Evolutionary conservation across 116 monocot genomes (phyloP).

Genomic region (Cymodocea nodosa): DNA sequence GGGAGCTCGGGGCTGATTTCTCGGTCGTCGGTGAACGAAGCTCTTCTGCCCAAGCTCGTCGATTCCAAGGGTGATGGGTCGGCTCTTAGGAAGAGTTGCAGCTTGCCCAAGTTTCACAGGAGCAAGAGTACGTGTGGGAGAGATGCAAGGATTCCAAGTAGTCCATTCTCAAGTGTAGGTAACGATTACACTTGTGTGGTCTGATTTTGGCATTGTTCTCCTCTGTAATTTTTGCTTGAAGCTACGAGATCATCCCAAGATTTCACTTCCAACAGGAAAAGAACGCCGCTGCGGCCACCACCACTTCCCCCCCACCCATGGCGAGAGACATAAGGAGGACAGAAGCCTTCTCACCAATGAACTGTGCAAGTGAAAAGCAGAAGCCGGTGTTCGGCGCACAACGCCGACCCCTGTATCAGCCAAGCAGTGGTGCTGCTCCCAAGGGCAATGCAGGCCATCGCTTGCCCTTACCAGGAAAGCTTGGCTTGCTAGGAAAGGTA

Average conservation of each 20-base stretch:
- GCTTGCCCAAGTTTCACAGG: conserved; percentile 26
- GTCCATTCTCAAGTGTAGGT: conserved; percentile 43
- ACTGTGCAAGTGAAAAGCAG: neutral
- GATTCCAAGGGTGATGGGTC: conserved; percentile 19
- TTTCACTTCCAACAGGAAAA: conserved; percentile 30
- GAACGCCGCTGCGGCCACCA: conserved; percentile 1
- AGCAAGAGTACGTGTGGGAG: conserved; percentile 24
- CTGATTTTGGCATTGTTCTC: neutral
- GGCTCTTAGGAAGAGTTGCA: conserved; percentile 48
- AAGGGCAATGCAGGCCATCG: conserved; percentile 1
- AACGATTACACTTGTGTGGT: neutral
- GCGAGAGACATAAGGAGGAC: neutral
- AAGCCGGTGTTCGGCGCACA: neutral
- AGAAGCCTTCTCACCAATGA: conserved; percentile 3
- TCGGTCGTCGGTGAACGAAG: conserved; percentile 26
- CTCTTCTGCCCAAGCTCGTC: conserved; percentile 8
- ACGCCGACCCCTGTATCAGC: neutral
- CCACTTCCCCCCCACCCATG: conserved; percentile 8
- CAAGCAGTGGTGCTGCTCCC: neutral
- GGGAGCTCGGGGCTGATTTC: neutral
- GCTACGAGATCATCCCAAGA: neutral
- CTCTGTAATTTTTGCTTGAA: neutral
- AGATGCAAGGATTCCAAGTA: conserved; percentile 33
- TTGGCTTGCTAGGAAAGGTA: conserved; percentile 51
- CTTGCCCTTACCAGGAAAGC: conserved; percentile 41